Conservation (phyloP, 805 yeast genomes). For the Wickerhamiella shivajii region DNA sequence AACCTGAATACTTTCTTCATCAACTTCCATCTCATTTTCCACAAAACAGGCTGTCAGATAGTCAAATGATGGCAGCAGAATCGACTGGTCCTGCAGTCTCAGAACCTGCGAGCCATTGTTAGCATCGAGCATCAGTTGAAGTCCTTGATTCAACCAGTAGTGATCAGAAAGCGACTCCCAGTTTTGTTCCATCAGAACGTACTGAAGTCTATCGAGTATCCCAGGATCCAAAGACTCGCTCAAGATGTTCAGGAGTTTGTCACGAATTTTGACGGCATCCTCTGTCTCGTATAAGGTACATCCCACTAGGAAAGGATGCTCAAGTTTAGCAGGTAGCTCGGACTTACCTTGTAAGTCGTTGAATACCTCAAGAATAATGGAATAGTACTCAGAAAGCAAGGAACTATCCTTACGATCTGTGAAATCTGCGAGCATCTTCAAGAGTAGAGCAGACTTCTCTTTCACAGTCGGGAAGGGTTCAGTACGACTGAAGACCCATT, state of each 20-base stretch:
- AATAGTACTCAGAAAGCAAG: constrained; percentile 62
- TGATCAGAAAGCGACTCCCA: constrained; percentile 94
- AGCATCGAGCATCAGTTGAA: constrained; percentile 46
- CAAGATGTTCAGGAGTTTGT: constrained; percentile 64
- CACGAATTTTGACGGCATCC: constrained; percentile 58
- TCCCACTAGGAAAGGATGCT: constrained; percentile 90
- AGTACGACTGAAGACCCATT: constrained; percentile 75
- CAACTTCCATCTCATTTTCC: constrained; percentile 23
- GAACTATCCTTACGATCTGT: constrained; percentile 71
- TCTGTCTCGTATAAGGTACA: constrained; percentile 39
- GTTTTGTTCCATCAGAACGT: constrained; percentile 85
- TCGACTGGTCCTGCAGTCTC: constrained; percentile 23
- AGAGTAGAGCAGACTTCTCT: constrained; percentile 86
- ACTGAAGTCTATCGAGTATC: constrained; percentile 63
- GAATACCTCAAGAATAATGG: constrained; percentile 75
- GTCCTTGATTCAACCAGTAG: constrained; percentile 89
- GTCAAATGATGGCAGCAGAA: constrained; percentile 1
- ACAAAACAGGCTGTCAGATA: constrained; percentile 6
- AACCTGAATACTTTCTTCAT: constrained; percentile 15
- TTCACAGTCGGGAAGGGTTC: constrained; percentile 88
- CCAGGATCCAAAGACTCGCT: constrained; percentile 66
- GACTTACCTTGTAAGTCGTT: constrained; percentile 65
- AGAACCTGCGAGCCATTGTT: too few species aligned
- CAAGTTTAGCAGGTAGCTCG: constrained; percentile 87
- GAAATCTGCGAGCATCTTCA: constrained; percentile 77